phyloP scores from a whole-genome alignment of 1,284 basidiomycete genomes.

The Puccinia triticina region DNA sequence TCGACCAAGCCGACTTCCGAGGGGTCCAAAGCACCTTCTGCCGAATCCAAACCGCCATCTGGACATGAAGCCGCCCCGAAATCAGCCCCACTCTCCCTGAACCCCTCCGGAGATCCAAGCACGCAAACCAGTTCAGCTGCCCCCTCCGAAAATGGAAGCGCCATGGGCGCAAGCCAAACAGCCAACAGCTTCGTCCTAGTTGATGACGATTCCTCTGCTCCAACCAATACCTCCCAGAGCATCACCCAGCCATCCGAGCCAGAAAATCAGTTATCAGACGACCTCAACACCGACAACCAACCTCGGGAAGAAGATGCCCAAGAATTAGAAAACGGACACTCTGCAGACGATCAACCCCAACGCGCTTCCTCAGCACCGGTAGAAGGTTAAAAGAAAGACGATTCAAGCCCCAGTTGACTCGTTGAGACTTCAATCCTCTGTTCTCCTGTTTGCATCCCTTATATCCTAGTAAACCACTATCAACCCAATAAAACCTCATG shows the following conservation, averaged over 20 bases:
- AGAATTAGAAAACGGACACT: not conserved
- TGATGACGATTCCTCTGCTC: conserved; percentile 29
- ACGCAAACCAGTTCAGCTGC: not conserved
- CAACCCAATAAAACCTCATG: not conserved
- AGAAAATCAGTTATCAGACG: not conserved
- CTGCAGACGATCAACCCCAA: not conserved
- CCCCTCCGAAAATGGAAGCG: conserved; percentile 49
- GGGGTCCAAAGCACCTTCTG: not conserved
- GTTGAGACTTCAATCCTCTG: not conserved
- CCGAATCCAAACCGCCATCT: conserved; percentile 8
- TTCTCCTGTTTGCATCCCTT: not conserved
- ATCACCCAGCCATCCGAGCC: not conserved
- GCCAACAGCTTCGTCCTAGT: conserved; percentile 47
- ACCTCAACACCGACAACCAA: not conserved
- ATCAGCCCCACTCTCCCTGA: conserved; percentile 3
- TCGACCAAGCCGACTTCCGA: conserved; percentile 5
- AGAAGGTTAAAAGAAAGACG: not conserved
- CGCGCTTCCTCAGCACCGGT: not conserved
- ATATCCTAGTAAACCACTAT: not conserved
- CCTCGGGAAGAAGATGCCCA: not conserved
- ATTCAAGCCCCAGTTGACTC: not conserved
- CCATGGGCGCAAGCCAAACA: conserved; percentile 38
- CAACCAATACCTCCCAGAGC: not conserved
- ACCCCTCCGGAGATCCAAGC: not conserved
- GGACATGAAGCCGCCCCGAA: not conserved